Base-by-base conservation (phyloP, 352 stramenopile species). In the Globisporangium takayamanum region DNA sequence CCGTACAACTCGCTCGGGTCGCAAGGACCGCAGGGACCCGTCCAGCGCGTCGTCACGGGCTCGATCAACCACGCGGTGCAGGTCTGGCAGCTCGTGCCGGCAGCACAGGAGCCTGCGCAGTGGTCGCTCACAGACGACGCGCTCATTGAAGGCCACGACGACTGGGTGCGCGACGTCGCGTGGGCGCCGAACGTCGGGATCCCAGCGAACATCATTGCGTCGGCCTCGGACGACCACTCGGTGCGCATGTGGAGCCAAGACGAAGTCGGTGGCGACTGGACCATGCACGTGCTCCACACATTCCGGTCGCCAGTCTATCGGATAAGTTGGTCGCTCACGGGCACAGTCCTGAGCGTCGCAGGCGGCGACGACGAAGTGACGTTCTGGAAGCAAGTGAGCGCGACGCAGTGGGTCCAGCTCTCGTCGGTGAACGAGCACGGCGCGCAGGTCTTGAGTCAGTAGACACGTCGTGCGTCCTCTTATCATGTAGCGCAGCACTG, bases 1-100 rank as follows among this genome's bases (percentile, higher is more conserved):
- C 85, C 85, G 16, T 94, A 92, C 78, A 94, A 92, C 56, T 90
- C 85, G 39, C 66, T 92, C n/a, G 83, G 85, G 4, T 86, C 79
- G 1, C 85, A 94, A 41, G 78, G 79, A 8, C 16, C 73, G 0
- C 69, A 80, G 53, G 83, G 83, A 2, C 77, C 78, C 0, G 67
- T 92, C 37, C 80, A 92, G 55, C 83, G 85, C 41, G 76, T 94
- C 50, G 77, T 89, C 26, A 89, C 80, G 33, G 85, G 76, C 36
- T 90, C 83, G 14, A 80, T 60, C 49, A 89, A 89, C 63, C 69
- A 78, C 18, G 55, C 72, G 16, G 68, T 89, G 48, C 80, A 69
- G 48, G 75, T 92, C 37, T 90, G 80, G 80, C 68, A 81, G 55
- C 63, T 86, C 62, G 69, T 70, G 22, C 63, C 62, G 33, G 50